Base-by-base conservation (phyloP, 2,329 filamentous ascomycete species). In the Aureobasidium namibiae region DNA sequence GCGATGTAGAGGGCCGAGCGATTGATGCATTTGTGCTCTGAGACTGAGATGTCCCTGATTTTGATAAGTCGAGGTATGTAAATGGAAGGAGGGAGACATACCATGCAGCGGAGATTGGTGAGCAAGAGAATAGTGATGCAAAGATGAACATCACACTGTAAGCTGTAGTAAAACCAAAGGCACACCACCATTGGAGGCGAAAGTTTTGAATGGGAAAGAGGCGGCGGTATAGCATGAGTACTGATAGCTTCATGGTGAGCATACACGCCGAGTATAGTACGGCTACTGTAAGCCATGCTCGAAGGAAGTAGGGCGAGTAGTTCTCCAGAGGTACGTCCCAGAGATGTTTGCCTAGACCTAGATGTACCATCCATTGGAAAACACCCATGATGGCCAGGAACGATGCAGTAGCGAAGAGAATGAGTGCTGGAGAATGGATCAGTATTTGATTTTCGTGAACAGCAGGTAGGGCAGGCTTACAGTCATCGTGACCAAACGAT, bases 191-290 rank as follows among this genome's bases (percentile, higher is more conserved):
- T n/a, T 49, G 41, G 4, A 57, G n/a, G 7, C 36, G 33, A 44
- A 61, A 61, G 21, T 44, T 52, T 9, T 52, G 41, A 4, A 61
- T 45, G 16, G 52, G 52, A n/a, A 61, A 61, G 18, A 61, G 44
- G 26, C 59, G 59, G 13, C 44, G 52, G 8, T 58, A 61, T 1
- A 61, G 45, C 38, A 61, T 48, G 29, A 61, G 54, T 3, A 61
- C 41, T 4, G 59, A 61, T 13, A 61, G n/a, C 42, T 59, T 61
- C 33, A 58, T 52, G 60, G 77, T 67, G 1, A 60, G 39, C 57
- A 60, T 60, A 16, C 48, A 53, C 13, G 39, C 46, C 10, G 42
- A 38, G 39, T 60, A 60, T 0, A 60, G 33, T 18, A 60, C 39
- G 16, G 57, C 49, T 11, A 21, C 46, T 14, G 41, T 38, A 3